phyloP scores from a whole-genome alignment of 345 rosid species.

The Rubroshorea leprosula region DNA sequence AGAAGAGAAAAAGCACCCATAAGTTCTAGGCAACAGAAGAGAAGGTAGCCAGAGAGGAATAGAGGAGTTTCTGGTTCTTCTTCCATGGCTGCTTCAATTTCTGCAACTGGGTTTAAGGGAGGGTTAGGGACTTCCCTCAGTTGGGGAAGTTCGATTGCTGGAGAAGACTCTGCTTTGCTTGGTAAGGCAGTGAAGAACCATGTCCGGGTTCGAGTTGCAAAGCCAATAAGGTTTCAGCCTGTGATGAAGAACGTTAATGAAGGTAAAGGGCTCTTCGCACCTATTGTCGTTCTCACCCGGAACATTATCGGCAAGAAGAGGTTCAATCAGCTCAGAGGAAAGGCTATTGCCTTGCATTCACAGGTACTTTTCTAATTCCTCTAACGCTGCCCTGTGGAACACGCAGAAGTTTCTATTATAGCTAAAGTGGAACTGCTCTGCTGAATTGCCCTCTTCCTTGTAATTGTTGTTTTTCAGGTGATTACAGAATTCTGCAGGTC shows the following conservation, averaged over 20 bases:
- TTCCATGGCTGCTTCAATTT: constrained; percentile 10
- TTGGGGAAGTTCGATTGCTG: background rate
- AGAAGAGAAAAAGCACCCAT: background rate
- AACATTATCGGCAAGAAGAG: constrained; percentile 71
- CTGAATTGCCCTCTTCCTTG: background rate
- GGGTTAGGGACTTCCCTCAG: constrained; percentile 7
- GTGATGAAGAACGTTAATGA: constrained; percentile 90
- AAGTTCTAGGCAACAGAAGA: background rate
- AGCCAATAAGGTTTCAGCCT: constrained; percentile 44
- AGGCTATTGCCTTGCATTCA: constrained; percentile 95
- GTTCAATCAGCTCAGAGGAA: constrained; percentile 92
- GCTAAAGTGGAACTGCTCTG: too few relatives aligned
- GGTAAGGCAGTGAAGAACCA: constrained; percentile 21
- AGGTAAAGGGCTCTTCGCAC: constrained; percentile 94
- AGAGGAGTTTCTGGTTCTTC: background rate
- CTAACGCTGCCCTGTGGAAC: too few relatives aligned
- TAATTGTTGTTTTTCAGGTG: constrained; percentile 39
- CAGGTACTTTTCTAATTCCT: constrained; percentile 46
- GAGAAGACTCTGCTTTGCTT: constrained; percentile 9
- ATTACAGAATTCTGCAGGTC: constrained; percentile 94
- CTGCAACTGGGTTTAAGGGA: constrained; percentile 5
- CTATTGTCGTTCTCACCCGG: constrained; percentile 65
- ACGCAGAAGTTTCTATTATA: too few relatives aligned
- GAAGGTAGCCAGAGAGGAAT: background rate
- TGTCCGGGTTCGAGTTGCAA: constrained; percentile 42